phyloP scores from a whole-genome alignment of 495 filamentous ascomycete species.

The Friedmanniomyces endolithicus region DNA sequence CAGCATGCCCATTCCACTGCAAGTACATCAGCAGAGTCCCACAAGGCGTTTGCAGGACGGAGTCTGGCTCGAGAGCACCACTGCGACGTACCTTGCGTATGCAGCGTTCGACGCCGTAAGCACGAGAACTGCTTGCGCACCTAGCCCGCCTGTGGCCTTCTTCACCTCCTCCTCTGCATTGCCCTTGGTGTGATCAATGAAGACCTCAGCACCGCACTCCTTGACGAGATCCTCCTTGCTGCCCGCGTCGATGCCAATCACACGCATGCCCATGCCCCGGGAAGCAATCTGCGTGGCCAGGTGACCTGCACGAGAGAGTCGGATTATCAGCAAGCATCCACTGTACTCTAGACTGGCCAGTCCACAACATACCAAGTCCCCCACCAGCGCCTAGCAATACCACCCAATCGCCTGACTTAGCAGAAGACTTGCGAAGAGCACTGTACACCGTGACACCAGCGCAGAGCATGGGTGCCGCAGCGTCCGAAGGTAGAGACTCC shows the following conservation, averaged over 20 bases:
- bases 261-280: conserved; percentile 50
- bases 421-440: conserved; percentile 41
- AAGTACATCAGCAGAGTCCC: too few species aligned
- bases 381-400: conserved; percentile 41
- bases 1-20: conserved; percentile 35
- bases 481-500: conserved; percentile 42
- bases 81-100: conserved; percentile 34
- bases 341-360: neutral
- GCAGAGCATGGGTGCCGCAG: conserved; percentile 47
- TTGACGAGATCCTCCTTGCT: conserved; percentile 49
- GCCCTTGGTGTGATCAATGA: conserved; percentile 52
- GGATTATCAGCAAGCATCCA: too few species aligned
- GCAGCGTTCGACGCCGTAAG: conserved; percentile 53
- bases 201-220: conserved; percentile 52
- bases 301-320: conserved; percentile 25
- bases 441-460: conserved; percentile 32
- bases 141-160: conserved; percentile 46
- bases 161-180: conserved; percentile 43
- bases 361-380: conserved; percentile 3
- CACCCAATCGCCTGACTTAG: conserved; percentile 49
- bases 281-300: conserved; percentile 52
- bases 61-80: too few species aligned
- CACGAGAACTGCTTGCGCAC: conserved; percentile 52
- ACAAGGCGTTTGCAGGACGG: too few species aligned
- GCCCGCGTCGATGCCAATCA: conserved; percentile 57